These are phyloP conservation scores for Penicillium janthinellum DNA, from an alignment of 2,329 filamentous ascomycete genomes.

Conservation along the genomic window DNA sequence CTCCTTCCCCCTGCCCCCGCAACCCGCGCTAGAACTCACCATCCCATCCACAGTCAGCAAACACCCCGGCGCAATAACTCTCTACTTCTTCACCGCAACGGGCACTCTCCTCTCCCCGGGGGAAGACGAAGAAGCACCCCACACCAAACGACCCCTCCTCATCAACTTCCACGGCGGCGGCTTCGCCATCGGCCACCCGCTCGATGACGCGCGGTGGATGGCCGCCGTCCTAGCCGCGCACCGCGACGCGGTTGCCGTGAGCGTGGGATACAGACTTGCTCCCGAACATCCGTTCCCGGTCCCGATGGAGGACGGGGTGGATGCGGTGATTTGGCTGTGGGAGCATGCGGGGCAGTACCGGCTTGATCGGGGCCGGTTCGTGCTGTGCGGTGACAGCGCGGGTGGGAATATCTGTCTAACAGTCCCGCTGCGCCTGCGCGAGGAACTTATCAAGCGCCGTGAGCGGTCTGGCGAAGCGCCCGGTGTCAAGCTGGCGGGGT, in stretches of 20 bases:
- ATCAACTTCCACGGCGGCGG: conserved; percentile 27
- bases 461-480: background rate
- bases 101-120: background rate
- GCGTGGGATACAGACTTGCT: conserved; percentile 28
- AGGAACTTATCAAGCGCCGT: conserved; percentile 9
- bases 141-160: conserved; percentile 16
- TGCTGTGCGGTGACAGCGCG: conserved; percentile 19
- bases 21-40: conserved; percentile 11
- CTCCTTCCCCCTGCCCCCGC: conserved; percentile 17
- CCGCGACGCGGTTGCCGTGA: conserved; percentile 23
- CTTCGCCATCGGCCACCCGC: conserved; percentile 23
- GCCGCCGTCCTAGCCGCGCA: conserved; percentile 10
- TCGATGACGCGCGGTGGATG: conserved; percentile 23
- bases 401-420: conserved; percentile 24
- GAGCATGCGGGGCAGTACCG: conserved; percentile 17
- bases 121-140: background rate
- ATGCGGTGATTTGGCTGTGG: conserved; percentile 28
- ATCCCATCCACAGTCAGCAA: conserved; percentile 23
- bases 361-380: conserved; percentile 21
- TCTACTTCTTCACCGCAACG: conserved; percentile 20
- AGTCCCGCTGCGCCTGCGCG: conserved; percentile 16
- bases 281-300: conserved; percentile 30
- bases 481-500: conserved; percentile 11
- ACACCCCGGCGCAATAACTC: conserved; percentile 14
- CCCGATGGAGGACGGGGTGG: conserved; percentile 27